Evolutionary conservation across 352 stramenopile species (phyloP), one percentile per base, ranked within the genome.

Genomic region (Albugo laibachii): DNA sequence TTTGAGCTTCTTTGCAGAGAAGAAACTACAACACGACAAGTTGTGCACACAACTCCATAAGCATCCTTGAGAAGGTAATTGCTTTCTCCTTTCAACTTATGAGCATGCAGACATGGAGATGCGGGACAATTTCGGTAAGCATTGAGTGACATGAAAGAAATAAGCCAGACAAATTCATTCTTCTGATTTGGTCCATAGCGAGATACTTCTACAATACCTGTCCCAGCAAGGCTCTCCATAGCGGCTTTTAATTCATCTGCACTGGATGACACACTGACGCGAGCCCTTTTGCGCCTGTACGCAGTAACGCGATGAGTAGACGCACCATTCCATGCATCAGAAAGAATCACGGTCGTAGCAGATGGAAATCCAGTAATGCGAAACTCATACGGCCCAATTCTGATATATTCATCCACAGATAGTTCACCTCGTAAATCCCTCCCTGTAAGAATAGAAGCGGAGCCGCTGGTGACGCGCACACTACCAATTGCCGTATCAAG

Each of bases 121-220:
- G 54, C 39, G 1, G 69, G 69, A 37, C 67, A 83, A 11, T 50
- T 69, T 5, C 44, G 70, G 16, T 54, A 62, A 20, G 40, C 65
- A 0, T 73, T 59, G 12, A 88, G 65, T 0, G 72, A 85, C 45
- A 72, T 36, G 36, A 88, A 81, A 15, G 76, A 83, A 3, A 88
- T 61, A 34, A 58, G 55, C 76, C 76, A 88, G 2, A 51, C 55
- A 51, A 80, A 85, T 2, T 62, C 76, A 15, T 83, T 80, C 36
- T 45, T 43, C 15, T 48, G 53, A 0, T 73, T 82, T 0, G 72
- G 76, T 0, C 76, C 76, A 14, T 66, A 45, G 2, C 76, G 70
- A 11, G 68, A 57, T 0, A 83, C 73, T 8, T 74, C 59, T 36
- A 85, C 61, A 0, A 63, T 55, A 6, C 76, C 76, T 16, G 80